These are phyloP conservation scores for Plicaturopsis crispa DNA, from an alignment of 768 basidiomycete genomes.

Conservation along the genomic window DNA sequence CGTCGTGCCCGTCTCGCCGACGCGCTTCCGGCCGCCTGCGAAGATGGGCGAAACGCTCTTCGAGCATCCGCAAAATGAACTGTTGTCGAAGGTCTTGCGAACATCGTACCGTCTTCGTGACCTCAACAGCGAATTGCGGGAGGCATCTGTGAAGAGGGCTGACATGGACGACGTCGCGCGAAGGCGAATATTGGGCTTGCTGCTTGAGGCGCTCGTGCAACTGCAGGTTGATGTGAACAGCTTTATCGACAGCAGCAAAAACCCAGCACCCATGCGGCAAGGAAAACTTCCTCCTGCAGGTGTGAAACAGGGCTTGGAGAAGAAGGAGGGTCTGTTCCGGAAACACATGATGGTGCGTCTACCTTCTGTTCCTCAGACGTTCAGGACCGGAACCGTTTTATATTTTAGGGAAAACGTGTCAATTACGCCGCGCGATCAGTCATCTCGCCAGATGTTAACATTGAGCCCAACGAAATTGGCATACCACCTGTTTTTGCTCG, in stretches of 20 bases:
- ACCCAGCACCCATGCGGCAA: conserved; percentile 75
- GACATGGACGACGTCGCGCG: conserved; percentile 42
- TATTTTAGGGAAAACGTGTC: conserved; percentile 87
- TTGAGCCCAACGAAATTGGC: conserved; percentile 98
- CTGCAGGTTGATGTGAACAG: conserved; percentile 94
- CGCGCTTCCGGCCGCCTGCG: conserved; percentile 91
- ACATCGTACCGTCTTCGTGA: conserved; percentile 80
- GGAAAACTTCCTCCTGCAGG: conserved; percentile 90
- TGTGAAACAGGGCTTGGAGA: conserved; percentile 94
- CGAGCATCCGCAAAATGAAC: conserved; percentile 94
- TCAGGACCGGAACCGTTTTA: no score
- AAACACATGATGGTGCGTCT: conserved; percentile 95
- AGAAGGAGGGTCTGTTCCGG: conserved; percentile 97
- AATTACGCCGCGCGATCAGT: conserved; percentile 99
- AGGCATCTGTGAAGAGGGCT: conserved; percentile 52
- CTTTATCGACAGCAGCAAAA: conserved; percentile 96
- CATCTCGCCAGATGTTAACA: conserved; percentile 98
- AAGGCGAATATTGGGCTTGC: conserved; percentile 50
- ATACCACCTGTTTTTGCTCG: conserved; percentile 95
- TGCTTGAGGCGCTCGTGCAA: conserved; percentile 81
- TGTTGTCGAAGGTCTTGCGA: conserved; percentile 71
- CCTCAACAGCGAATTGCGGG: conserved; percentile 57
- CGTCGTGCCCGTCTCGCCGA: conserved; percentile 85
- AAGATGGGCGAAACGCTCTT: conserved; percentile 89
- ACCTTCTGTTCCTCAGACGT: neutral